phyloP scores from a whole-genome alignment of 2,329 filamentous ascomycete genomes.

The Aspergillus texensis region DNA sequence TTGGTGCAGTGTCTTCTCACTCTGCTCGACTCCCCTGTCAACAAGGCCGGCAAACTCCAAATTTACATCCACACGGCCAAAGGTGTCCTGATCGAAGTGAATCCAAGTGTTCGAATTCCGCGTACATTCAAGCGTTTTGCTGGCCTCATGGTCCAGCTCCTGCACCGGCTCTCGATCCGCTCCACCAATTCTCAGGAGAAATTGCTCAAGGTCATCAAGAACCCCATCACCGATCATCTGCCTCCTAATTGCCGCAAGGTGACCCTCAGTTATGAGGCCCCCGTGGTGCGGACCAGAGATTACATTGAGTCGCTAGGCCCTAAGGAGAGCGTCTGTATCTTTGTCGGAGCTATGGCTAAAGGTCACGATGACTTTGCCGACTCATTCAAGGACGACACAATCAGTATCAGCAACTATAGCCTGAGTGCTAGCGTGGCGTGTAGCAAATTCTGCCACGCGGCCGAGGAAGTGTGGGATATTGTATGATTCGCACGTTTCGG shows the following conservation, averaged over 20 bases:
- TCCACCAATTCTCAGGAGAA: conserved; percentile 98
- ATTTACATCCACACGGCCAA: conserved; percentile 99
- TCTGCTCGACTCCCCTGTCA: conserved; percentile 94
- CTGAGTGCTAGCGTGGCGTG: conserved; percentile 96
- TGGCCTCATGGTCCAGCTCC: conserved; percentile 95
- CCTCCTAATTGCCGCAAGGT: conserved; percentile 98
- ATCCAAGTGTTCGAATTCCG: conserved; percentile 95
- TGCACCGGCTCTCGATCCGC: conserved; percentile 92
- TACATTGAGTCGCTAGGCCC: conserved; percentile 78
- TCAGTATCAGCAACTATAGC: conserved; percentile 97
- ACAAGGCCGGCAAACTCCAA: conserved; percentile 96
- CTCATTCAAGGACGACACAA: conserved; percentile 91
- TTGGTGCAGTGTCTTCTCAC: conserved; percentile 82
- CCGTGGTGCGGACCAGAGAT: conserved; percentile 82
- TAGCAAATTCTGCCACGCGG: conserved; percentile 99
- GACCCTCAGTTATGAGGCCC: conserved; percentile 90
- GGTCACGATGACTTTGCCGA: conserved; percentile 95
- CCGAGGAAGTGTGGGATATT: conserved; percentile 94
- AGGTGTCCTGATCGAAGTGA: conserved; percentile 95
- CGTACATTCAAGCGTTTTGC: conserved; percentile 99
- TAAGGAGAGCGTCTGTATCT: conserved; percentile 94
- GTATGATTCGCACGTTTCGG: conserved; percentile 59
- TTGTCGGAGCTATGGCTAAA: conserved; percentile 98
- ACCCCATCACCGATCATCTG: conserved; percentile 95
- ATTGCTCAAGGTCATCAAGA: conserved; percentile 94